These are phyloP conservation scores for Fusarium coffeatum DNA, from an alignment of 2,329 filamentous ascomycete species.

Conservation along the genomic window DNA sequence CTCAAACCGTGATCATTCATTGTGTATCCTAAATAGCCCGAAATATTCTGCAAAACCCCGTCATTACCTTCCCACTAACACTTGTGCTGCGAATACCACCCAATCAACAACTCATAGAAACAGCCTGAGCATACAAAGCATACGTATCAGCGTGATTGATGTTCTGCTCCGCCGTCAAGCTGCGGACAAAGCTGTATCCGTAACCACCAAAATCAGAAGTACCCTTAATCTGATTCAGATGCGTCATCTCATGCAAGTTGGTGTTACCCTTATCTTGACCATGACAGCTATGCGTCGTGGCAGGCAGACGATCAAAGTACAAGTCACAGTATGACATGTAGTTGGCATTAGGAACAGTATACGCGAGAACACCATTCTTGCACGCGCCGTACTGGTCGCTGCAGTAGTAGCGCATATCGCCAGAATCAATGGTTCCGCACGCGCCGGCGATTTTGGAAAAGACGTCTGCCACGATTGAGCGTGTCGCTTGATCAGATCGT, in stretches of 20 bases:
- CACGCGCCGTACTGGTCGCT: slow-evolving; percentile 67
- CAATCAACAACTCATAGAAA: slow-evolving; percentile 52
- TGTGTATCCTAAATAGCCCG: not conserved
- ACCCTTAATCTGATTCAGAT: slow-evolving; percentile 67
- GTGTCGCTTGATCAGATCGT: slow-evolving; percentile 58
- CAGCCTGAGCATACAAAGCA: slow-evolving; percentile 43
- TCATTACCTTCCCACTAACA: not conserved
- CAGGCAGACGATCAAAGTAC: slow-evolving; percentile 67
- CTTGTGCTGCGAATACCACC: not conserved
- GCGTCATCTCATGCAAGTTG: slow-evolving; percentile 73
- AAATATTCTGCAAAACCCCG: not conserved
- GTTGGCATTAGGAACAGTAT: slow-evolving; percentile 66
- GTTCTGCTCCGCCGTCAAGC: slow-evolving; percentile 61
- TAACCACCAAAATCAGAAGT: slow-evolving; percentile 71
- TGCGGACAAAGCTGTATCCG: slow-evolving; percentile 61
- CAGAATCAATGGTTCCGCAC: slow-evolving; percentile 62
- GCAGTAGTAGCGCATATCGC: slow-evolving; percentile 68
- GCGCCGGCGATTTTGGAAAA: slow-evolving; percentile 64
- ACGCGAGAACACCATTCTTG: slow-evolving; percentile 64
- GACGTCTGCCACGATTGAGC: slow-evolving; percentile 64
- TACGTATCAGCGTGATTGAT: slow-evolving; percentile 72
- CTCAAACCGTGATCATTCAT: not conserved
- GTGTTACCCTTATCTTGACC: slow-evolving; percentile 74
- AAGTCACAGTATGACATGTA: slow-evolving; percentile 71
- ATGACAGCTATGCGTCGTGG: slow-evolving; percentile 65